Evolutionary conservation across 2,329 filamentous ascomycete genomes (phyloP), one percentile per base, ranked within the genome.

Genomic region (Fonsecaea erecta): DNA sequence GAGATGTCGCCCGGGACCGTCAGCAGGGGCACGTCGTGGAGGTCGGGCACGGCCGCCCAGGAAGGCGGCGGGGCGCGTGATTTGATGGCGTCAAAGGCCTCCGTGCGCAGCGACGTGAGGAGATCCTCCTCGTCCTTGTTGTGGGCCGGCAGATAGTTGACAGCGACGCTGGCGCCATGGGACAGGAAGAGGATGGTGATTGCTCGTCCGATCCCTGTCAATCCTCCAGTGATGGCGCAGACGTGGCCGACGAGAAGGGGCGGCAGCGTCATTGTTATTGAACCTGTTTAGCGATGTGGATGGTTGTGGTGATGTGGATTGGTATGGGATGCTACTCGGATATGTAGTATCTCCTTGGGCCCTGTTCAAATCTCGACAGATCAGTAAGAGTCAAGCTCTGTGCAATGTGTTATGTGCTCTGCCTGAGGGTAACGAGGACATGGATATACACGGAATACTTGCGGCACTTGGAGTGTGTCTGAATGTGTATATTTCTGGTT

Each of bases 221-320:
- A 89, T 63, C 91, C 92, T 69, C 93, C 92, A 0, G 92, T 96
- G 73, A 97, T 92, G 75, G 92, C 90, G 77, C 91, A 91, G 12
- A 88, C 89, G 78, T 96, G 96, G 76, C 86, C 87, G 18, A 65
- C 62, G 46, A 72, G 65, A 18, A 72, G 66, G 16, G 70, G 71
- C 43, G 70, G 68, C 9, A 72, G 63, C 14, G 69, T 60, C 69
- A 70, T 71, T n/a, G 9, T 37, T 16, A n/a, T n/a, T n/a, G n/a
- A n/a, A 12, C 30, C 26, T 3, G 6, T 37, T 30, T 40, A 24
- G 32, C 12, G 32, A 9, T 34, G 32, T 34, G 32, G 2, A 11
- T 2, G 32, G 2, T 24, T 5, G 43, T 48, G 14, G n/a, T 46
- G 40, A 46, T 46, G n/a, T n/a, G n/a, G n/a, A 21, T 9, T 46